These are phyloP conservation scores for Wickerhamiella shivajii DNA, from an alignment of 805 yeast genomes.

Conservation along the genomic window DNA sequence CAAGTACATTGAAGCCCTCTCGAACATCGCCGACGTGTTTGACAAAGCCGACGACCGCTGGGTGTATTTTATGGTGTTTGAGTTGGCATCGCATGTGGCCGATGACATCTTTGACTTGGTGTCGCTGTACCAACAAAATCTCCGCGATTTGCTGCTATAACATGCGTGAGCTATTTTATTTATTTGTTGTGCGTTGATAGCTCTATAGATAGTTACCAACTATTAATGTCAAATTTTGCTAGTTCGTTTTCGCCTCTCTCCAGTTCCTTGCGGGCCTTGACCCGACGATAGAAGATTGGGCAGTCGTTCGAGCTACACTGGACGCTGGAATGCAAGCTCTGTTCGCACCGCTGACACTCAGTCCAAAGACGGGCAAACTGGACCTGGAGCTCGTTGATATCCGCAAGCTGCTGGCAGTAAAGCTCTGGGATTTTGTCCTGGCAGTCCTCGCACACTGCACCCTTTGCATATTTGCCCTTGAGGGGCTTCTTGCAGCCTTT, in stretches of 20 bases:
- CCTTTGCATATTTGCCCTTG: slow-evolving; percentile 35
- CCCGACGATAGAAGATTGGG: slow-evolving; percentile 95
- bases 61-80: slow-evolving; percentile 7
- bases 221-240: slow-evolving; percentile 43
- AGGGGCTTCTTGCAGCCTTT: slow-evolving; percentile 79
- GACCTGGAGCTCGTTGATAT: slow-evolving; percentile 64
- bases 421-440: slow-evolving; percentile 50
- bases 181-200: neutral
- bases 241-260: slow-evolving; percentile 42
- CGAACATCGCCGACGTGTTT: slow-evolving; percentile 2
- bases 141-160: too few relatives aligned
- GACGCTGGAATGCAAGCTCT: slow-evolving; percentile 89
- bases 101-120: slow-evolving; percentile 8
- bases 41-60: slow-evolving; percentile 1
- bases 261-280: slow-evolving; percentile 65
- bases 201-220: slow-evolving; percentile 18
- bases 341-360: slow-evolving; percentile 95
- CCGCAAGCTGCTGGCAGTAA: slow-evolving; percentile 67
- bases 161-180: neutral
- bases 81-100: slow-evolving; percentile 2
- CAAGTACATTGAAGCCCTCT: slow-evolving; percentile 3
- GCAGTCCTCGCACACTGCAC: slow-evolving; percentile 75
- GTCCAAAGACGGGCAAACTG: slow-evolving; percentile 90
- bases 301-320: slow-evolving; percentile 92
- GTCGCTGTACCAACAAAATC: too few relatives aligned